Percentiles rank a stretch among this genome's conserved stretches.
Evolutionary conservation across 2,329 filamentous ascomycete species (phyloP).

Genomic region (Podosphaera fusca): DNA sequence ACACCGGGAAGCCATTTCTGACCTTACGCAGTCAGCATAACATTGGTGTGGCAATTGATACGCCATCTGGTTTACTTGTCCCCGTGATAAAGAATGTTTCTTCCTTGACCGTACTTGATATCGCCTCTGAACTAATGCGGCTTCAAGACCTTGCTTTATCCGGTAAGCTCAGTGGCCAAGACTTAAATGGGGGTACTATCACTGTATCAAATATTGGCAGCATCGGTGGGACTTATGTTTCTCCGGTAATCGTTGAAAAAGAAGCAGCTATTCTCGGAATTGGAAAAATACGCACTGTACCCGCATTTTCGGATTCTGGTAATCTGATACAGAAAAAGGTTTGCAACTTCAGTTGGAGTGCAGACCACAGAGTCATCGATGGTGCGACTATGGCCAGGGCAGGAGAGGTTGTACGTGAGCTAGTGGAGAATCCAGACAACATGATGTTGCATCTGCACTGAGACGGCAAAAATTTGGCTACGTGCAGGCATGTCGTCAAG

Average conservation of each 20-base stretch:
- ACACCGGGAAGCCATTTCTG: conserved; percentile 43
- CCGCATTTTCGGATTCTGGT: conserved; percentile 40
- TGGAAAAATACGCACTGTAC: conserved; percentile 57
- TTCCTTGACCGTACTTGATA: conserved; percentile 48
- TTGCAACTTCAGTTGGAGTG: conserved; percentile 87
- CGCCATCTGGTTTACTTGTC: conserved; percentile 66
- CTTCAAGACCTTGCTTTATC: conserved; percentile 49
- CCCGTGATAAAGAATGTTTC: conserved; percentile 78
- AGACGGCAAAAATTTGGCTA: conserved; percentile 5
- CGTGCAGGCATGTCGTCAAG: not conserved
- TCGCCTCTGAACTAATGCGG: conserved; percentile 52
- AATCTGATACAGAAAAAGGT: conserved; percentile 52
- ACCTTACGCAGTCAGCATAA: conserved; percentile 71
- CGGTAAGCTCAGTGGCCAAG: conserved; percentile 51
- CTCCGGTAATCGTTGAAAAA: conserved; percentile 71
- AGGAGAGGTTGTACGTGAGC: conserved; percentile 53
- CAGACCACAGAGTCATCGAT: conserved; percentile 83
- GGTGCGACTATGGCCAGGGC: conserved; percentile 86
- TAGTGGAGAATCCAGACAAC: conserved; percentile 63
- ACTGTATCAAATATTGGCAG: conserved; percentile 93
- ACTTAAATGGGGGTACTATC: conserved; percentile 73
- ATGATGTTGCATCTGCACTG: conserved; percentile 70
- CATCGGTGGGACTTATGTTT: conserved; percentile 78
- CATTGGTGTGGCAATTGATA: conserved; percentile 90
- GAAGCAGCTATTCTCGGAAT: conserved; percentile 86